Conservation (phyloP, 805 yeast species). For the Hanseniaspora mollemarum region DNA sequence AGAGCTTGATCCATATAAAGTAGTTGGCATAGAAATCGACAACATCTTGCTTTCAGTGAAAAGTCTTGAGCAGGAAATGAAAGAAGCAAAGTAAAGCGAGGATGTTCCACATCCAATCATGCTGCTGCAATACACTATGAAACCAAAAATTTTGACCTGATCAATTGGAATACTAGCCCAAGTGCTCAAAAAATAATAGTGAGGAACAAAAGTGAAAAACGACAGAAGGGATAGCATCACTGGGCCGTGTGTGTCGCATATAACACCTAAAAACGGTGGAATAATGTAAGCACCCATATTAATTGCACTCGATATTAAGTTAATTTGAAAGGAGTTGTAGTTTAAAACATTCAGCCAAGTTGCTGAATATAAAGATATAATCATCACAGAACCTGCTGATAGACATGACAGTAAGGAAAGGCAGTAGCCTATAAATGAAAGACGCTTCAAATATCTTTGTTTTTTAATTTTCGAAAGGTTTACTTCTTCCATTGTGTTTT, state of each 20-base stretch:
- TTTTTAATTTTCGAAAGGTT: slow-evolving; percentile 1
- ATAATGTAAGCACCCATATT: slow-evolving; percentile 76
- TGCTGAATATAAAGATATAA: slow-evolving; percentile 70
- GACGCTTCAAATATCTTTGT: neutral
- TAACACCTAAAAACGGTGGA: slow-evolving; percentile 67
- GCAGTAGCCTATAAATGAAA: slow-evolving; percentile 36
- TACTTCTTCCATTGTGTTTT: neutral
- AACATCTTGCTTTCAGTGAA: slow-evolving; percentile 65
- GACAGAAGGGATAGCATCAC: slow-evolving; percentile 55
- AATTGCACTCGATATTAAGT: slow-evolving; percentile 60
- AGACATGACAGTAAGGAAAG: slow-evolving; percentile 55
- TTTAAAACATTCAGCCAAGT: slow-evolving; percentile 49
- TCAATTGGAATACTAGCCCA: slow-evolving; percentile 34
- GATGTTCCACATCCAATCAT: slow-evolving; percentile 64
- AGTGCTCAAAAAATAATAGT: slow-evolving; percentile 37
- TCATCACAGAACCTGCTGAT: slow-evolving; percentile 68
- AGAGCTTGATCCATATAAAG: slow-evolving; percentile 76
- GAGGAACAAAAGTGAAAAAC: slow-evolving; percentile 51
- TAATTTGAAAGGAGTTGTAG: slow-evolving; percentile 56
- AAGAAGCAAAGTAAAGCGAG: slow-evolving; percentile 55
- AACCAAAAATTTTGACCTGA: slow-evolving; percentile 25
- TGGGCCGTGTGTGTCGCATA: slow-evolving; percentile 81
- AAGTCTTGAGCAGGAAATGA: slow-evolving; percentile 75
- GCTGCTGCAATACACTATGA: slow-evolving; percentile 41
- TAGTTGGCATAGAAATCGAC: slow-evolving; percentile 78